Evolutionary conservation across 1,284 basidiomycete species (phyloP).

Genomic region (Pseudozyma pruni): DNA sequence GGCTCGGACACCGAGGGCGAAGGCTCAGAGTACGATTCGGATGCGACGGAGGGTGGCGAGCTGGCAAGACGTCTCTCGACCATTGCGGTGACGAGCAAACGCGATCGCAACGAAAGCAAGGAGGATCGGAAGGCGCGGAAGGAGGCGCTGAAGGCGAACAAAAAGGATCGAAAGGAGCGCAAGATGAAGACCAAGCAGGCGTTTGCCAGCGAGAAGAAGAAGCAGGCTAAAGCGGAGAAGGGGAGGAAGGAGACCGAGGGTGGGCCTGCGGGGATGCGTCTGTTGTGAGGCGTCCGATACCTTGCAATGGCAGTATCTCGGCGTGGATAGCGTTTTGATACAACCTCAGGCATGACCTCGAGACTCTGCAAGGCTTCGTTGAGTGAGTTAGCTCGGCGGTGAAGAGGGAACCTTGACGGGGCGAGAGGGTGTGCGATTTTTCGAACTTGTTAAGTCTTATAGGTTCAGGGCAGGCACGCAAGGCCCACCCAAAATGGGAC

Average conservation of each 20-base stretch:
- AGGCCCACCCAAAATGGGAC: neutral
- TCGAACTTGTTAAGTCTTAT: neutral
- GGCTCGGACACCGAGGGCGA: conserved; percentile 41
- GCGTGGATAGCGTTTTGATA: no score
- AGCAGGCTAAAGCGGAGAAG: conserved; percentile 50
- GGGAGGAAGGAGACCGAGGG: conserved; percentile 51
- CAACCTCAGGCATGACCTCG: no score
- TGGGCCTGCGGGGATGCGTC: conserved; percentile 42
- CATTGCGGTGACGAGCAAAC: conserved; percentile 33
- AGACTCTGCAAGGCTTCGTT: no score
- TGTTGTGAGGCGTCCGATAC: conserved; percentile 26
- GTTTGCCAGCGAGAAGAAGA: conserved; percentile 56
- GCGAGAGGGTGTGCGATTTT: no score
- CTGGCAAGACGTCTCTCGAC: conserved; percentile 16
- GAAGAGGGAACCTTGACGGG: no score
- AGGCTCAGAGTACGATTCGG: conserved; percentile 33
- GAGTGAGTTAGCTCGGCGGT: no score
- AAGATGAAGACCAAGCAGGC: conserved; percentile 57
- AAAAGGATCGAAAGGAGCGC: conserved; percentile 53
- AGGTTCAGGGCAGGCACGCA: conserved; percentile 12
- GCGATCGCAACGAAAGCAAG: conserved; percentile 74
- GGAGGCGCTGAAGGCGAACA: conserved; percentile 78
- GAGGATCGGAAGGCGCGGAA: conserved; percentile 91
- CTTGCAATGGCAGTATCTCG: no score
- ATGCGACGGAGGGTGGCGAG: conserved; percentile 38